Evolutionary conservation across 495 filamentous ascomycete species (phyloP).

Genomic region (Penicillium bialowiezense): DNA sequence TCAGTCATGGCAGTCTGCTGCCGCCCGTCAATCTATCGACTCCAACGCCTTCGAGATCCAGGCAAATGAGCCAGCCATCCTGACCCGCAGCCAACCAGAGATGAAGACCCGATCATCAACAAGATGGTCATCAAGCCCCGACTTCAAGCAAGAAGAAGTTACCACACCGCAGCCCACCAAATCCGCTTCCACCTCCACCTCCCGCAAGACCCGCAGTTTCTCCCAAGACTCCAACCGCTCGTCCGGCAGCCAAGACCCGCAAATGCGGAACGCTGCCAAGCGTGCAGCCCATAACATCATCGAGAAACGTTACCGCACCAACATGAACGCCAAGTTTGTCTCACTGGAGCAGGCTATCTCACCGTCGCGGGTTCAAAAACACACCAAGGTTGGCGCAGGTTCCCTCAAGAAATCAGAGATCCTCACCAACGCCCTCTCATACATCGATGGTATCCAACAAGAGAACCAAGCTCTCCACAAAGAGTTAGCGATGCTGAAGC

Average conservation of each 20-base stretch:
- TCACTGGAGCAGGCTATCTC: constrained; percentile 43
- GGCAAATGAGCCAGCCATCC: constrained; percentile 7
- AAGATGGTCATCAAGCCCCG: constrained; percentile 36
- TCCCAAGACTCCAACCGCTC: constrained; percentile 32
- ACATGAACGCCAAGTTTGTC: constrained; percentile 53
- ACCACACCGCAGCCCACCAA: constrained; percentile 14
- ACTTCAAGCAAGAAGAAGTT: constrained; percentile 31
- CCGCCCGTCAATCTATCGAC: constrained; percentile 23
- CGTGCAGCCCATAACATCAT: constrained; percentile 54
- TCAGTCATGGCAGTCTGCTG: constrained; percentile 33
- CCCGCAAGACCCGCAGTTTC: constrained; percentile 32
- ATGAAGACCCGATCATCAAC: constrained; percentile 13
- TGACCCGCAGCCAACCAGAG: constrained; percentile 14
- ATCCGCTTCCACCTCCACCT: constrained; percentile 14
- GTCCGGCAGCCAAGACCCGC: constrained; percentile 17
- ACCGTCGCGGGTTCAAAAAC: constrained; percentile 22
- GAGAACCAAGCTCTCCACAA: constrained; percentile 39
- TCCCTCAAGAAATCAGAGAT: constrained; percentile 54
- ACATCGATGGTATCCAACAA: constrained; percentile 56
- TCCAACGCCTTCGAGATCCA: constrained; percentile 14
- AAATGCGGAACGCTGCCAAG: constrained; percentile 43
- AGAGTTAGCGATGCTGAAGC: constrained; percentile 37
- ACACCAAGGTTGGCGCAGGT: constrained; percentile 26
- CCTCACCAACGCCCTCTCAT: constrained; percentile 66
- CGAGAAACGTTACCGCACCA: constrained; percentile 52